Base-by-base conservation (phyloP, 495 filamentous ascomycete genomes). In the Pyronema domesticum region DNA sequence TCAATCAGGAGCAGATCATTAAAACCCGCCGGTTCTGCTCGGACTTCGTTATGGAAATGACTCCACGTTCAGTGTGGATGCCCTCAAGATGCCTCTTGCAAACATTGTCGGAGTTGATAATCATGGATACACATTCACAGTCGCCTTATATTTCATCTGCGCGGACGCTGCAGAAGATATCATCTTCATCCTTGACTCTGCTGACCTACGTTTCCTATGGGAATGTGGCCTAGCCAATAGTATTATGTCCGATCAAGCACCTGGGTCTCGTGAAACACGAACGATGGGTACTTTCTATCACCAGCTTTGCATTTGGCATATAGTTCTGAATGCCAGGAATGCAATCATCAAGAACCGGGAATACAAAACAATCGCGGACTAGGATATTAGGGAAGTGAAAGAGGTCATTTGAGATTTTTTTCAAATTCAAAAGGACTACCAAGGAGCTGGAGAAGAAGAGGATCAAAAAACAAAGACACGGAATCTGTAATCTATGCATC, bases 281-380 rank as follows among this genome's bases (percentile, higher is more conserved):
- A 15, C 7, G 8, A n/a, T 10, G 43, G 13, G 6, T 33, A 8
- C 7, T 6, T 8, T 50, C 6, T 50, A 50, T 36, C 47, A 50
- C 47, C 47, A 50, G 18, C 47, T 50, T 18, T 50, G 47, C 33
- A 30, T 9, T 30, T 50, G 17, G 17, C 47, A 50, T 30, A 50
- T 50, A 30, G 17, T 50, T 9, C 47, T 30, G 18, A 50, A 50
- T 15, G 13, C 35, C 17, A 50, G 15, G 15, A n/a, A n/a, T n/a
- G n/a, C n/a, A n/a, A n/a, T n/a, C n/a, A n/a, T n/a, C n/a, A n/a
- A n/a, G n/a, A n/a, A n/a, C n/a, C n/a, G n/a, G n/a, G n/a, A n/a
- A n/a, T n/a, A n/a, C n/a, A n/a, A n/a, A n/a, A n/a, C n/a, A n/a
- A n/a, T n/a, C n/a, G n/a, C n/a, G n/a, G n/a, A n/a, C n/a, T n/a